Conservation (phyloP, 1,284 basidiomycete species). For the Hypsizygus ulmarius region DNA sequence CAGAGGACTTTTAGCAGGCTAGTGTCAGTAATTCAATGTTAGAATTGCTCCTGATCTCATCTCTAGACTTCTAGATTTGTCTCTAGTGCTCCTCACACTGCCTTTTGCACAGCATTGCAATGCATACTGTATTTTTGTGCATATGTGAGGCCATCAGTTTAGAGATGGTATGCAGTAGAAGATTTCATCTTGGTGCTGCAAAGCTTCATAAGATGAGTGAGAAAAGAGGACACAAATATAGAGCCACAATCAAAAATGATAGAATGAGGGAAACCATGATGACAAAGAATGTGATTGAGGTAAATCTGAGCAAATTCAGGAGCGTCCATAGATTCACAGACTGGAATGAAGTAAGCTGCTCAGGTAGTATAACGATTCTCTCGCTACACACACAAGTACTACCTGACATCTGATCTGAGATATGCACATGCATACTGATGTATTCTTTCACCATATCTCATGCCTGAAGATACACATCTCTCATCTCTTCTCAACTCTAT, state of each 20-base stretch:
- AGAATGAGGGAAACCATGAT: conserved; percentile 32
- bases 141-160: conserved; percentile 39
- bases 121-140: too few relatives aligned
- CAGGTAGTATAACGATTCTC: conserved; percentile 29
- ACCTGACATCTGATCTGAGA: too few relatives aligned
- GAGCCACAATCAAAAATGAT: conserved; percentile 31
- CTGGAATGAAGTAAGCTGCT: conserved; percentile 33
- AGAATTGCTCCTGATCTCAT: too few relatives aligned
- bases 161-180: conserved; percentile 31
- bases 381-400: too few relatives aligned
- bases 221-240: conserved; percentile 33
- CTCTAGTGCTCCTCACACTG: too few relatives aligned
- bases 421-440: too few relatives aligned
- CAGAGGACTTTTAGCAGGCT: not conserved
- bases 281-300: conserved; percentile 28
- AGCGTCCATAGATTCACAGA: conserved; percentile 27
- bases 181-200: conserved; percentile 22
- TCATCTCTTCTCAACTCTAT: too few relatives aligned
- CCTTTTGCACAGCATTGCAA: too few relatives aligned
- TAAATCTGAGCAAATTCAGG: conserved; percentile 28
- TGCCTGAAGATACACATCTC: too few relatives aligned
- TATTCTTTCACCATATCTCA: too few relatives aligned
- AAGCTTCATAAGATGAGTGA: conserved; percentile 21
- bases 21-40: not conserved
- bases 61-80: too few relatives aligned